phyloP scores from a whole-genome alignment of 495 filamentous ascomycete genomes.

The Penicillium chermesinum region DNA sequence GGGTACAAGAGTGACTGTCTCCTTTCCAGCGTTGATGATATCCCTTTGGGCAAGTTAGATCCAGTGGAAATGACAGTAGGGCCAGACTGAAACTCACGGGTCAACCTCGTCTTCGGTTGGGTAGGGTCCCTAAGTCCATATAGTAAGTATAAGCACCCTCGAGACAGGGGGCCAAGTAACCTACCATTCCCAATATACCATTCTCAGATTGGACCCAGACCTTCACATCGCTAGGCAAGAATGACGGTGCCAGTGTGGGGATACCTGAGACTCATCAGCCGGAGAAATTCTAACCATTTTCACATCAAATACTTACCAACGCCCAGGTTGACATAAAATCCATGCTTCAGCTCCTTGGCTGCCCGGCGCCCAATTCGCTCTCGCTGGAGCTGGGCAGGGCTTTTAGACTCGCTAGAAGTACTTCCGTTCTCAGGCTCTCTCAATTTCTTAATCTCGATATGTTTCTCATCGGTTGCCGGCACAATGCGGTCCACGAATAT shows the following conservation, averaged over 20 bases:
- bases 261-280: too few species aligned
- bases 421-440: constrained; percentile 49
- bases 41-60: constrained; percentile 40
- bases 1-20: constrained; percentile 79
- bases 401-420: constrained; percentile 49
- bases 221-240: constrained; percentile 68
- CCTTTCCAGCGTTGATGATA: constrained; percentile 91
- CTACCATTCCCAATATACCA: constrained; percentile 73
- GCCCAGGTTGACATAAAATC: constrained; percentile 89
- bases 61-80: background rate
- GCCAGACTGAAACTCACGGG: constrained; percentile 36
- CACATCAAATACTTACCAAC: constrained; percentile 62
- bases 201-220: constrained; percentile 91
- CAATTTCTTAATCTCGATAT: constrained; percentile 77
- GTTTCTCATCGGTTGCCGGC: constrained; percentile 66
- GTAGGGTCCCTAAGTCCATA: constrained; percentile 60
- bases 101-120: constrained; percentile 73
- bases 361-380: constrained; percentile 78
- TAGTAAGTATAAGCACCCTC: background rate
- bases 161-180: background rate
- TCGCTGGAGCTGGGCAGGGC: constrained; percentile 61
- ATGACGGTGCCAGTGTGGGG: constrained; percentile 81
- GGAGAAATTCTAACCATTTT: too few species aligned
- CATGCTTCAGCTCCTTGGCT: constrained; percentile 90
- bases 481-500: constrained; percentile 87